Evolutionary conservation across 2,329 filamentous ascomycete species (phyloP).

Genomic region (Paramyrothecium sp.): DNA sequence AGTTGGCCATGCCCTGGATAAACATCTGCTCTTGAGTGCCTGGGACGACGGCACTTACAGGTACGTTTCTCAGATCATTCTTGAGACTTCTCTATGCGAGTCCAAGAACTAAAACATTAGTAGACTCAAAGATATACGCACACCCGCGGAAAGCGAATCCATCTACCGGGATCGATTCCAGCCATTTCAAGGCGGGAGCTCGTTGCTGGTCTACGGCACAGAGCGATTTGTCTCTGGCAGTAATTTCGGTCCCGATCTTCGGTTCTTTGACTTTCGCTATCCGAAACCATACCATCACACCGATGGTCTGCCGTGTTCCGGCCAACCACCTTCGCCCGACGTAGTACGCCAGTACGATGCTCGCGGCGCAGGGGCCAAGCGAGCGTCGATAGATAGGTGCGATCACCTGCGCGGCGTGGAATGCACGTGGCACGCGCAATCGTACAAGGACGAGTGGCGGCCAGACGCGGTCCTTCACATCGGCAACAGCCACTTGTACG

Average conservation of each 20-base stretch:
- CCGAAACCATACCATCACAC: constrained; percentile 47
- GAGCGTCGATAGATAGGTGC: constrained; percentile 24
- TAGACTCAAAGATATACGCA: constrained; percentile 48
- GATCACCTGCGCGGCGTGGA: constrained; percentile 23
- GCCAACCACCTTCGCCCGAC: constrained; percentile 33
- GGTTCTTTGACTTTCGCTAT: constrained; percentile 55
- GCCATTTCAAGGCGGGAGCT: constrained; percentile 41
- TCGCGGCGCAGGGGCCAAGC: constrained; percentile 2
- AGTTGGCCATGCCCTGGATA: constrained; percentile 32
- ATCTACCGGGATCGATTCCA: constrained; percentile 54
- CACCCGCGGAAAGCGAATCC: constrained; percentile 42
- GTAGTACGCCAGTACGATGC: background rate
- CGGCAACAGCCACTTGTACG: constrained; percentile 23
- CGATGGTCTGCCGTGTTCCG: constrained; percentile 43
- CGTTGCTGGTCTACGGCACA: constrained; percentile 47
- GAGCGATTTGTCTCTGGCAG: constrained; percentile 52
- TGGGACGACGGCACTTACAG: constrained; percentile 54
- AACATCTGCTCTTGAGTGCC: constrained; percentile 45
- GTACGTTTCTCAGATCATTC: constrained; percentile 10
- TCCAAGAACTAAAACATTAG: constrained; percentile 1
- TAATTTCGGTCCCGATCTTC: constrained; percentile 39
- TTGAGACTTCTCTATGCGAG: background rate
- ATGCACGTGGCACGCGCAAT: constrained; percentile 49
- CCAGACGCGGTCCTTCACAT: constrained; percentile 50
- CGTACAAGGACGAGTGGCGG: constrained; percentile 40